Conservation (phyloP, 2,329 filamentous ascomycete genomes). For the Alternaria conjuncta region DNA sequence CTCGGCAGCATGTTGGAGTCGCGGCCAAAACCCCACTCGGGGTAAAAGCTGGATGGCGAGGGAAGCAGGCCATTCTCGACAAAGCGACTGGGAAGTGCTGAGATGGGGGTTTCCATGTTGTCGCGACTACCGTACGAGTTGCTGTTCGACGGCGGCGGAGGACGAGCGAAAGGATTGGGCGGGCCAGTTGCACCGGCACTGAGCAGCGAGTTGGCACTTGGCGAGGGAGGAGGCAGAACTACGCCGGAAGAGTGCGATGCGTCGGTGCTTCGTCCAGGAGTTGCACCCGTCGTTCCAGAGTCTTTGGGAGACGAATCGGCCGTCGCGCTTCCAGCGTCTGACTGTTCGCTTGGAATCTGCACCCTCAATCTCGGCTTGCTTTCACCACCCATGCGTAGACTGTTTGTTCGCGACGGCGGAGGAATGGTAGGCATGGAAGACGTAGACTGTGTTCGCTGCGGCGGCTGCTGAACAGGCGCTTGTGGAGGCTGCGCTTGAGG, state of each 20-base stretch:
- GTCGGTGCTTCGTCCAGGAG: slow-evolving; percentile 62
- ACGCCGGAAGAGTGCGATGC: slow-evolving; percentile 71
- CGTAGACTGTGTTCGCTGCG: slow-evolving; percentile 61
- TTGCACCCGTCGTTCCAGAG: slow-evolving; percentile 64
- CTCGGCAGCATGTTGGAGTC: slow-evolving; percentile 90
- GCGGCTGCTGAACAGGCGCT: slow-evolving; percentile 41
- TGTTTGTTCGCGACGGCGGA: slow-evolving; percentile 75
- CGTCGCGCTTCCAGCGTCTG: slow-evolving; percentile 76
- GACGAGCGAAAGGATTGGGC: slow-evolving; percentile 93
- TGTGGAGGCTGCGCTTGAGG: slow-evolving; percentile 51
- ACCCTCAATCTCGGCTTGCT: slow-evolving; percentile 86
- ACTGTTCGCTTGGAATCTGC: slow-evolving; percentile 91
- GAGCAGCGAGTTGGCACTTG: slow-evolving; percentile 81
- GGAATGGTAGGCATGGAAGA: slow-evolving; percentile 73
- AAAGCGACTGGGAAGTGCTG: slow-evolving; percentile 89
- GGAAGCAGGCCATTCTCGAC: slow-evolving; percentile 86
- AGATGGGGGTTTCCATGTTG: slow-evolving; percentile 80
- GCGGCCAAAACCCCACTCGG: slow-evolving; percentile 81
- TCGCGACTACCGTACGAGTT: slow-evolving; percentile 46
- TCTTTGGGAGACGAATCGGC: slow-evolving; percentile 71
- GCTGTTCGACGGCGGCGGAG: slow-evolving; percentile 72
- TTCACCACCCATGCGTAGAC: slow-evolving; percentile 69
- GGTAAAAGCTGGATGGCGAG: slow-evolving; percentile 90
- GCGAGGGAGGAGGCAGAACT: slow-evolving; percentile 90
- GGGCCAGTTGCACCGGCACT: slow-evolving; percentile 92